phyloP scores from a whole-genome alignment of 345 rosid species.

The Orychophragmus violaceus region DNA sequence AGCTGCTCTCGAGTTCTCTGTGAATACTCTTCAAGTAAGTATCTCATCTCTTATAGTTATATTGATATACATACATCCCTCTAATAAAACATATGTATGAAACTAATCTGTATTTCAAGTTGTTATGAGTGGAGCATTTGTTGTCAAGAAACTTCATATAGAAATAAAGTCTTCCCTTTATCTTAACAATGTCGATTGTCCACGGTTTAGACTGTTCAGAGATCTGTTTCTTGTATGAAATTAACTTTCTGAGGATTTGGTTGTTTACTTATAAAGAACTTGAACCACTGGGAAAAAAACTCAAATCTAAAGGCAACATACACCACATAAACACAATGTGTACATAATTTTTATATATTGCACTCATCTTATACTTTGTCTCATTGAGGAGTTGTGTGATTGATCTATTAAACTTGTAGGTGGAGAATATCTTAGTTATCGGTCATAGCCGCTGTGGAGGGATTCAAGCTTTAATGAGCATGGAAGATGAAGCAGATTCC shows the following conservation, averaged over 20 bases:
- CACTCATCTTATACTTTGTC: constrained; percentile 52
- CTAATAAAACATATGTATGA: neutral
- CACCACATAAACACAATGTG: neutral
- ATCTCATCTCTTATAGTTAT: neutral
- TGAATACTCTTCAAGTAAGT: constrained; percentile 72
- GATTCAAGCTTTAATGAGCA: constrained; percentile 85
- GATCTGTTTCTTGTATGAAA: neutral
- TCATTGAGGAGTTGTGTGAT: constrained; percentile 30
- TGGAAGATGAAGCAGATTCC: constrained; percentile 63
- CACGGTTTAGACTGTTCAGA: neutral
- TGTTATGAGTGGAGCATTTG: neutral
- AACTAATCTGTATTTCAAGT: neutral
- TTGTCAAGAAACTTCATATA: neutral
- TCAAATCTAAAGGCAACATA: neutral
- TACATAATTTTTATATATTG: constrained; percentile 41
- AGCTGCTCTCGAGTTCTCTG: constrained; percentile 93
- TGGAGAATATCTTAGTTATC: constrained; percentile 71
- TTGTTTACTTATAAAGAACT: neutral
- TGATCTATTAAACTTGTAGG: constrained; percentile 40
- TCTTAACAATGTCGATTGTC: neutral
- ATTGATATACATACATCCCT: neutral
- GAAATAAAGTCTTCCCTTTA: neutral
- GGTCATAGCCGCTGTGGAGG: constrained; percentile 99
- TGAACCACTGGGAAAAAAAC: neutral
- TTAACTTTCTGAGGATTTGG: neutral